Evolutionary conservation across 495 filamentous ascomycete genomes (phyloP), one percentile per base, ranked within the genome.

Genomic region (Xylaria intraflava): DNA sequence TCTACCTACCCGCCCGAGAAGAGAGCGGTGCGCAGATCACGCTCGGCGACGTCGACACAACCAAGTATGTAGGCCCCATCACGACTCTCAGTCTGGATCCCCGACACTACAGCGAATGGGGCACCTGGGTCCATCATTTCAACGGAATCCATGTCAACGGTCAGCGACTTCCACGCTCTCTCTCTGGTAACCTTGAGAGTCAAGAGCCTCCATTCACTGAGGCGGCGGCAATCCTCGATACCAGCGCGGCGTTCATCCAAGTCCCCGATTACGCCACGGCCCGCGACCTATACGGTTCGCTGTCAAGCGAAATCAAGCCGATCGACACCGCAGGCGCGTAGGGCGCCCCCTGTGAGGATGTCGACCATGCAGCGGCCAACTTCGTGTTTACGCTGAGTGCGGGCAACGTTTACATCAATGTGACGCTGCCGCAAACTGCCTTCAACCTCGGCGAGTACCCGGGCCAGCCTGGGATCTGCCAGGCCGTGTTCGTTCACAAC

Each of bases 1-100:
- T 66, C 16, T 58, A 58, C 40, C n/a, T 48, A 30, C 38, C 57
- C 22, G 58, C 56, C 38, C 42, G 33, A 49, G 22, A 56, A 22
- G 42, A 46, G 24, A 49, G 33, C 24, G 63, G 58, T 29, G 60
- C 58, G 20, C 55, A 66, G 55, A 53, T 68, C 44, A 69, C 69
- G 10, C 50, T 71, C n/a, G 69, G 69, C 27, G 67, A 65, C 14
- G 55, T 42, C 20, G 67, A 71, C 40, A 35, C 16, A 22, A 44
- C 45, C 14, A 65, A 62, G 35, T 68, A 62, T 57, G 16, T 41
- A 17, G 55, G 55, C 51, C 30, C 49, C 0, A 35, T 65, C 17
- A 48, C 16, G 22, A 65, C 42, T 16, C 50, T 68, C 39, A 23
- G 33, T 4, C 35, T 65, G 23, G 46, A 64, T 30, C 30, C 41